Evolutionary conservation across 2,329 filamentous ascomycete species (phyloP).

Genomic region (Penicillium palitans): DNA sequence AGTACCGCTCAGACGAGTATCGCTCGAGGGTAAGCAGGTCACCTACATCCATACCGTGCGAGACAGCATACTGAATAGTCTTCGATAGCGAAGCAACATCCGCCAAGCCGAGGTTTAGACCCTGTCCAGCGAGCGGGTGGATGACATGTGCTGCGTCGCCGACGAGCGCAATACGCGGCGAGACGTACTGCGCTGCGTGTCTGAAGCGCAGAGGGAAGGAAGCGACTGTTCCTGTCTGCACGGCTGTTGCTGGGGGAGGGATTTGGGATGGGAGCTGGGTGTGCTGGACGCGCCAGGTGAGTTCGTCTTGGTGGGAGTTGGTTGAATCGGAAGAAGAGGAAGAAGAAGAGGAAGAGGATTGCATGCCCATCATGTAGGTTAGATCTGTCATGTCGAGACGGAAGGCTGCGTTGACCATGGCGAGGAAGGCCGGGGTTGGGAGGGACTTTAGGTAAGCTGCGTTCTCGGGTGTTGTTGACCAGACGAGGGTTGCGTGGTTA

Average conservation of each 20-base stretch:
- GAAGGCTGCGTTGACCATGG: slow-evolving; percentile 93
- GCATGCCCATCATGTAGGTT: slow-evolving; percentile 72
- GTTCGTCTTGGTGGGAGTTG: slow-evolving; percentile 65
- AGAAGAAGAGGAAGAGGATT: slow-evolving; percentile 32
- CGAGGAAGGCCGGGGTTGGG: slow-evolving; percentile 69
- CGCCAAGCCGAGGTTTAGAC: slow-evolving; percentile 87
- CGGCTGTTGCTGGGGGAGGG: slow-evolving; percentile 65
- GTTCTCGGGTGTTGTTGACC: slow-evolving; percentile 83
- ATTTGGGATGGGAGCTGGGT: slow-evolving; percentile 58
- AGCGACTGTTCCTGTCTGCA: slow-evolving; percentile 78
- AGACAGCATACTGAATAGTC: slow-evolving; percentile 73
- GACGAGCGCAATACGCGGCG: slow-evolving; percentile 84
- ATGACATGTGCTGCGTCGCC: slow-evolving; percentile 95
- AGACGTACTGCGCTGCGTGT: slow-evolving; percentile 91
- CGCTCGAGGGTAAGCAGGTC: slow-evolving; percentile 73
- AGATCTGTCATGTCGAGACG: slow-evolving; percentile 77
- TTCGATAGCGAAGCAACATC: slow-evolving; percentile 78
- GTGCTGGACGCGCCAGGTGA: slow-evolving; percentile 78
- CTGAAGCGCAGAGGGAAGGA: slow-evolving; percentile 89
- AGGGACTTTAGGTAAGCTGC: slow-evolving; percentile 79
- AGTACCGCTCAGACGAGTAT: slow-evolving; percentile 80
- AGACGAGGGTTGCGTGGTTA: slow-evolving; percentile 81
- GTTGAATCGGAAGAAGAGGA: slow-evolving; percentile 17
- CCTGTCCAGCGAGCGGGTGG: slow-evolving; percentile 91
- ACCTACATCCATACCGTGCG: slow-evolving; percentile 85